phyloP scores from a whole-genome alignment of 2,329 filamentous ascomycete species.

The Tolypocladium endophyticum region DNA sequence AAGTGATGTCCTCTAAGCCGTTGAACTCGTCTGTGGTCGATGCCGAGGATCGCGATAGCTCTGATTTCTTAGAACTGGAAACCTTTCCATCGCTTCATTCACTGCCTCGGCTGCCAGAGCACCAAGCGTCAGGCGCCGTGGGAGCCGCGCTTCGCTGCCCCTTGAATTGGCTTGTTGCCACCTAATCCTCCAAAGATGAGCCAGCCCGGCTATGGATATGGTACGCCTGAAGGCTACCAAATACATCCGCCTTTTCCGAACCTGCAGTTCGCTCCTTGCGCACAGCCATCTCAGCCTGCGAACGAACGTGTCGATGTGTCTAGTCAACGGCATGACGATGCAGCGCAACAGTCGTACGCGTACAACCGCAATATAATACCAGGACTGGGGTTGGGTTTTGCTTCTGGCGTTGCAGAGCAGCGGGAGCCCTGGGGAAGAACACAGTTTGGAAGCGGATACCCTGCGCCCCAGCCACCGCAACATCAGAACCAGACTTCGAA shows the following conservation, averaged over 20 bases:
- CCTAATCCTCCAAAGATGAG: slow-evolving; percentile 13
- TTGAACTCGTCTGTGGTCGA: not conserved
- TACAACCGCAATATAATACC: slow-evolving; percentile 17
- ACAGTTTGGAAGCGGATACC: not conserved
- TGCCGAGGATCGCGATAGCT: not conserved
- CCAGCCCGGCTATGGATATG: slow-evolving; percentile 16
- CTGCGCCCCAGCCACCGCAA: slow-evolving; percentile 1
- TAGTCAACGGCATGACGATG: not conserved
- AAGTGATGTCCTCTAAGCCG: not conserved
- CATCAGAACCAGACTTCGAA: not conserved
- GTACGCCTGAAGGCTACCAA: slow-evolving; percentile 11
- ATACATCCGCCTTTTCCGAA: slow-evolving; percentile 10
- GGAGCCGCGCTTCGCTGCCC: not conserved
- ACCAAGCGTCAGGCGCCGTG: not conserved
- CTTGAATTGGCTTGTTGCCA: not conserved
- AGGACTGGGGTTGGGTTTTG: slow-evolving; percentile 19
- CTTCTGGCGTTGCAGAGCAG: slow-evolving; percentile 7
- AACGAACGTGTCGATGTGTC: not conserved
- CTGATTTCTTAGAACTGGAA: not conserved
- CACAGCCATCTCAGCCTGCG: slow-evolving; percentile 3
- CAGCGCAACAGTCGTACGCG: slow-evolving; percentile 1
- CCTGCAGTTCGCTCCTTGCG: slow-evolving; percentile 6
- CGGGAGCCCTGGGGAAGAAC: slow-evolving; percentile 8
- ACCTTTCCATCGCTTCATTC: not conserved
- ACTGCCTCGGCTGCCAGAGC: not conserved